Base-by-base conservation (phyloP, 2,329 filamentous ascomycete species). In the Knufia fluminis region DNA sequence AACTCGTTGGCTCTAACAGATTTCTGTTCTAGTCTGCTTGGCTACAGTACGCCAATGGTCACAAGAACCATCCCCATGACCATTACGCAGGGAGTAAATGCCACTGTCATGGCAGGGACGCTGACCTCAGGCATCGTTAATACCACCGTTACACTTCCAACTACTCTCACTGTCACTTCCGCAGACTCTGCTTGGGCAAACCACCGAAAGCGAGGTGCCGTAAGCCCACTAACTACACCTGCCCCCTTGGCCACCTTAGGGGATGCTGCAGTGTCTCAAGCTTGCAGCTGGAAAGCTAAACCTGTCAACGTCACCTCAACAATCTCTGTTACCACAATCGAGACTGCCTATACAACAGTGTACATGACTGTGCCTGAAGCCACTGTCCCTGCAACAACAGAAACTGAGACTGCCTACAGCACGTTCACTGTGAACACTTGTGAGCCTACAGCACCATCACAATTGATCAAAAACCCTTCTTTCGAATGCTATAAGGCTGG, bases 401-500 rank as follows among this genome's bases (percentile, higher is more conserved):
- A 31, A 31, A 32, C 22, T n/a, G n/a, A 28, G 10, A 48, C 38
- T 31, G 46, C 33, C 2, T 40, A 23, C 4, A 41, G 23, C 35
- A 48, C 46, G 3, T 48, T 31, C n/a, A 48, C 46, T 26, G 23
- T 48, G 19, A 48, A 48, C 19, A 19, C n/a, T 10, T 48, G 46
- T 31, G 33, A 48, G 33, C 46, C 46, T 4, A 48, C 46, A 26
- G 35, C 46, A 6, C 46, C 46, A 12, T 28, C 35, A n/a, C 46
- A 48, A 16, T 20, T 48, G 16, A 40, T 48, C n/a, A 48, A 39
- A 12, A 48, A 48, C 20, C 46, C 46, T 40, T 48, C 46, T 16
- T 40, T 48, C n/a, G 46, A 48, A 41, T 48, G 46, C 23, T 40
- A 42, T 22, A 28, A 42, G 16, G 16, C 33, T 35, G 46, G 46